Base-by-base conservation (phyloP, 202 grass and related monocot genomes). In the Musa balbisiana region DNA sequence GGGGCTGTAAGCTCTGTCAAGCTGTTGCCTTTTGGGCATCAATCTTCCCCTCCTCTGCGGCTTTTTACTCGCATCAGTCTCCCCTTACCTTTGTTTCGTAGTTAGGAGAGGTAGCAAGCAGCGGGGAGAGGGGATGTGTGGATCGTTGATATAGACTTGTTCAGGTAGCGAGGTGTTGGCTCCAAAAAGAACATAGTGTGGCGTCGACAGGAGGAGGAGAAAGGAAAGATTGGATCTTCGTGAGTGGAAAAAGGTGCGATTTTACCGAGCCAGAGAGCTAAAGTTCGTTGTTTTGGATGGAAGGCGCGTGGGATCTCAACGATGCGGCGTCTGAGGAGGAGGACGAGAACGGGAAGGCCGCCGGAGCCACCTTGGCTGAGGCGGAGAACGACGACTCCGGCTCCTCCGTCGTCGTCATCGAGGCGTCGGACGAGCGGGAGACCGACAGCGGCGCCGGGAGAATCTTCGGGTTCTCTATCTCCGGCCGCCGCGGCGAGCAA, bases 391-490 rank as follows among this genome's bases (percentile, higher is more conserved):
- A 70, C 19, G 49, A 70, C 23, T 26, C 63, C 23, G 23, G 63
- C 2, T 65, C 62, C 10, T 79, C 79, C 1, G 59, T 53, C 54
- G 62, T 50, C 74, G 71, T 75, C 20, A 8, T 52, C 60, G 16
- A 59, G 1, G 51, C 33, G 15, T 58, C 24, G 3, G 64, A 26
- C 9, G 33, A 73, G 22, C 62, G 80, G 56, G 60, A 56, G 13
- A 67, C n/a, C 9, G 76, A 23, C n/a, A 20, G n/a, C 21, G 17
- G 56, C 56, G 16, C 55, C 16, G 13, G 76, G 10, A 80, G 71
- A 52, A 23, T 86, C 72, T 86, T 82, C 24, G 86, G 84, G 22
- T 71, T 84, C 76, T 74, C 79, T 15, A 67, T 82, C 56, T n/a
- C 76, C n/a, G 62, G 49, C 62, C 52, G 19, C n/a, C 11, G 11